Evolutionary conservation across 805 yeast species (phyloP), one percentile per base, ranked within the genome.

Genomic region (Cyberlindnera meyerae): DNA sequence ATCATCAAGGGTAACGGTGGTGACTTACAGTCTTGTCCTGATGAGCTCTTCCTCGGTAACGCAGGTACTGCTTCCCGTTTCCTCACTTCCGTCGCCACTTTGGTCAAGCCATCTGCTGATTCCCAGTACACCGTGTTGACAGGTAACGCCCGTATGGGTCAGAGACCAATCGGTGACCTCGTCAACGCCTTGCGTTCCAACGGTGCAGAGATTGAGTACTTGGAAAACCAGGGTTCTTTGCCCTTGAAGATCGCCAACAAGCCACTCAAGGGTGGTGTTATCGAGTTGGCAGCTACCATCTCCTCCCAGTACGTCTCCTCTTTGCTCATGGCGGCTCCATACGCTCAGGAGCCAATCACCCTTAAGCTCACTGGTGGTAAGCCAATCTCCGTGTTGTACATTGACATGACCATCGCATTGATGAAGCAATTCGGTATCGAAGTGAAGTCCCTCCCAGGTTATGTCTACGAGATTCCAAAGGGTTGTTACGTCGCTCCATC

Each of bases 31-130:
- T 81, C 94, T 4, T 73, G 80, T 33, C 62, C 65, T 13, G 76
- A 79, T 35, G 82, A 79, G 44, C 67, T 93, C 39, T 93, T 87
- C 62, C 70, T 93, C 44, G 98, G 98, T 40, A 93, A 93, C 56
- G 97, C 98, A 1, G 98, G 98, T 48, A 93, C 98, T 29, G 97
- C 98, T 4, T 85, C 97, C 6, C 75, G 98, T 54, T 93, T 93
- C 60, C 72, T 93, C 55, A 85, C 97, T 3, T 77, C 96, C 2
- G 90, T 93, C 20, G 96, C 95, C 14, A 74, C 95, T n/a, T 67
- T 89, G 42, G 95, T 84, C 5, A 68, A 73, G 15, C 66, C 78
- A 20, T 54, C 71, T 12, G 54, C 58, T 3, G 57, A 51, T 5
- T 52, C 58, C 9, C 65, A 70, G 24, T 54, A 66, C 41, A 77